Percentiles rank a stretch among this genome's conserved stretches.
phyloP scores from a whole-genome alignment of 306 rosid genomes.

The Prunus mume region DNA sequence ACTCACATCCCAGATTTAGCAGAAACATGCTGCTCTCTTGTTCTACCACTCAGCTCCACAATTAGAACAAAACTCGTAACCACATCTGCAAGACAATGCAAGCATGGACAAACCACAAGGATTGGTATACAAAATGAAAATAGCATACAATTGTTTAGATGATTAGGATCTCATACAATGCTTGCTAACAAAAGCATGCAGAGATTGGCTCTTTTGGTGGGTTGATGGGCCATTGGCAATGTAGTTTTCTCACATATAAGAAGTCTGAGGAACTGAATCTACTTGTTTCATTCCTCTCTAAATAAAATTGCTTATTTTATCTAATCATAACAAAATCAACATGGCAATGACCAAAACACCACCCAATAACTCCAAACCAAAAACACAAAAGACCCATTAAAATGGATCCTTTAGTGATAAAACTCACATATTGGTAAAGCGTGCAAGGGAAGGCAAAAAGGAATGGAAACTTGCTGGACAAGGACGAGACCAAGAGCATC shows the following conservation, averaged over 20 bases:
- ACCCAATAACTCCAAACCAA: slow-evolving; percentile 71
- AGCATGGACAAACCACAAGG: not conserved
- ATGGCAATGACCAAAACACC: not conserved
- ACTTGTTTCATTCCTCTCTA: not conserved
- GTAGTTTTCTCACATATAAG: no score
- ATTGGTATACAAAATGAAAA: not conserved
- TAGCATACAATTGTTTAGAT: not conserved
- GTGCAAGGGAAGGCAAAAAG: not conserved
- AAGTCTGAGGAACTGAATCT: no score
- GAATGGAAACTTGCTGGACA: not conserved
- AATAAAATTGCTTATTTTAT: not conserved
- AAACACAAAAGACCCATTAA: no score
- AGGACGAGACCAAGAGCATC: not conserved
- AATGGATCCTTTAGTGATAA: no score
- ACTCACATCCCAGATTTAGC: slow-evolving; percentile 72
- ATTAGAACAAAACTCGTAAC: slow-evolving; percentile 66
- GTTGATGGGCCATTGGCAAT: not conserved
- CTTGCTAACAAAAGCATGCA: not conserved
- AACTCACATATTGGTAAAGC: slow-evolving; percentile 20
- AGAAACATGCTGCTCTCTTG: slow-evolving; percentile 60
- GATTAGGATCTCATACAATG: not conserved
- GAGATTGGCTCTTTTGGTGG: not conserved
- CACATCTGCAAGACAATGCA: slow-evolving; percentile 54
- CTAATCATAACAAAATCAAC: not conserved
- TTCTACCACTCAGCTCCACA: slow-evolving; percentile 82